phyloP scores from a whole-genome alignment of 2,329 filamentous ascomycete species.

The Orbilia oligospora region DNA sequence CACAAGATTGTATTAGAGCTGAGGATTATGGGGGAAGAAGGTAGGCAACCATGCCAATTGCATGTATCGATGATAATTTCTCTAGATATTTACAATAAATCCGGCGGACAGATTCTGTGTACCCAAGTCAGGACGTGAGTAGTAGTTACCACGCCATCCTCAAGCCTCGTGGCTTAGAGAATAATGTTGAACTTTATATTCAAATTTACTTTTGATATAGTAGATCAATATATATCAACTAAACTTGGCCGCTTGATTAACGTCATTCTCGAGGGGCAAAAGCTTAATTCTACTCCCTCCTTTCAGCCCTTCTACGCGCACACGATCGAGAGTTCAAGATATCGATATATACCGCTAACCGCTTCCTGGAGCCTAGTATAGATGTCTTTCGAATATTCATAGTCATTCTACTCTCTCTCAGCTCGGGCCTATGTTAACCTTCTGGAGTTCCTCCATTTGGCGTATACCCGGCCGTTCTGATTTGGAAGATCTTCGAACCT shows the following conservation, averaged over 20 bases:
- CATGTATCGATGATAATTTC: too few species aligned
- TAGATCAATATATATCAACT: too few species aligned
- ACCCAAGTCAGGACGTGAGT: neutral
- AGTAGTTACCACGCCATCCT: neutral
- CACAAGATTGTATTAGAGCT: neutral
- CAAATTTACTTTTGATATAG: neutral
- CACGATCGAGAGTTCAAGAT: neutral
- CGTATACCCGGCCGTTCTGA: neutral
- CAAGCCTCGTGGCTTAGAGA: neutral
- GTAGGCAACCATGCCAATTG: neutral
- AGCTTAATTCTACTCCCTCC: neutral
- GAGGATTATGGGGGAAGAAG: neutral
- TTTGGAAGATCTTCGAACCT: neutral
- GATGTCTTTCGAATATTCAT: neutral
- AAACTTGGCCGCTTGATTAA: neutral
- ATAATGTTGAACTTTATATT: too few species aligned
- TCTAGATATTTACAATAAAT: neutral
- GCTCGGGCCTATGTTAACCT: too few species aligned
- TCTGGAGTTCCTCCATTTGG: neutral
- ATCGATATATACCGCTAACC: neutral
- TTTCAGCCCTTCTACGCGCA: neutral
- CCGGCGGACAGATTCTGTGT: too few species aligned
- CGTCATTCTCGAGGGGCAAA: neutral
- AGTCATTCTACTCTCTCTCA: neutral
- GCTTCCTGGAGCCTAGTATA: constrained; percentile 2